Evolutionary conservation across 805 yeast genomes (phyloP).

Genomic region (Candida sakaeoensis): DNA sequence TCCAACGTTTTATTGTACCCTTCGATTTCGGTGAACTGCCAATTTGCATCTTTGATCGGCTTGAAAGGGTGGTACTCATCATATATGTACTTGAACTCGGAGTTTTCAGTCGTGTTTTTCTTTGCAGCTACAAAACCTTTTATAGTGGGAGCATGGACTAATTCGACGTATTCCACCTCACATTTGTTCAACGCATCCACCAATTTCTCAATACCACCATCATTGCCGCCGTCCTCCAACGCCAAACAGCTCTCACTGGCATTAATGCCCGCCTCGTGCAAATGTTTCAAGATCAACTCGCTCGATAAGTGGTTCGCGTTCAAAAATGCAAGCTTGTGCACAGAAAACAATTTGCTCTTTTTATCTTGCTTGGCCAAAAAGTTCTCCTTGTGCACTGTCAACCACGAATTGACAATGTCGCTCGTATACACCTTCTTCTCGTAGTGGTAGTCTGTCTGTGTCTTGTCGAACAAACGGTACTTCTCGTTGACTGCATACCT

Average conservation of each 20-base stretch:
- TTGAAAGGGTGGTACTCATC: slow-evolving; percentile 71
- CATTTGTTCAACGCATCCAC: slow-evolving; percentile 45
- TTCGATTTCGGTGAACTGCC: slow-evolving; percentile 35
- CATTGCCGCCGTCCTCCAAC: slow-evolving; percentile 23
- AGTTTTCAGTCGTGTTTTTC: slow-evolving; percentile 36
- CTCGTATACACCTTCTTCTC: slow-evolving; percentile 19
- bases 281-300: slow-evolving; percentile 63
- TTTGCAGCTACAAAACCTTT: slow-evolving; percentile 64
- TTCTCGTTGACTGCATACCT: slow-evolving; percentile 71
- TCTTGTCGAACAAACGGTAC: slow-evolving; percentile 57
- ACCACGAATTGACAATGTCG: slow-evolving; percentile 38
- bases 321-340: slow-evolving; percentile 67
- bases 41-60: slow-evolving; percentile 41
- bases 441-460: slow-evolving; percentile 11
- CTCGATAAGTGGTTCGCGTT: slow-evolving; percentile 74
- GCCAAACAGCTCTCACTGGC: slow-evolving; percentile 38
- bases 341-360: slow-evolving; percentile 49
- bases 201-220: slow-evolving; percentile 27
- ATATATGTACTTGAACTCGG: slow-evolving; percentile 45
- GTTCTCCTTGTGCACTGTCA: slow-evolving; percentile 27
- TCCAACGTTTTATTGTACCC: slow-evolving; percentile 86
- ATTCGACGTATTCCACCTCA: slow-evolving; percentile 36
- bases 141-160: slow-evolving; percentile 34
- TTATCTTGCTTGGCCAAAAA: slow-evolving; percentile 21
- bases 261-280: slow-evolving; percentile 45